These are phyloP conservation scores for Draba incana DNA, from an alignment of 345 rosid genomes.

Conservation along the genomic window DNA sequence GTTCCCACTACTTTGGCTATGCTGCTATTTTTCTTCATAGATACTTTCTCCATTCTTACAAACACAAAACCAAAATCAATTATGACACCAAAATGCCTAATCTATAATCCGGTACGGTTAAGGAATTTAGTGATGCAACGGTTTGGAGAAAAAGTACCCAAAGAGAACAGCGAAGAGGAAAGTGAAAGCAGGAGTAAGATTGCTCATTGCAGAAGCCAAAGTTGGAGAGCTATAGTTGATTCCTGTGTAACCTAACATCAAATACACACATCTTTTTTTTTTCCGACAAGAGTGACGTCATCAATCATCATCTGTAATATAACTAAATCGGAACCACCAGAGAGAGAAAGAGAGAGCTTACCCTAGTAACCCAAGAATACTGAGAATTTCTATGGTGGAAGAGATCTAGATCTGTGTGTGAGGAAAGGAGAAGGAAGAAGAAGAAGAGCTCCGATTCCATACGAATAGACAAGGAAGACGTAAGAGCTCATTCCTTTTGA, in stretches of 20 bases:
- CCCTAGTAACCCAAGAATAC: conserved; percentile 53
- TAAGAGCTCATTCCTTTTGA: conserved; percentile 52
- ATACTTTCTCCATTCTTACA: conserved; percentile 65
- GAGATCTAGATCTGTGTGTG: conserved; percentile 43
- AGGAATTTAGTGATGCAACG: neutral
- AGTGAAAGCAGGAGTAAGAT: conserved; percentile 63
- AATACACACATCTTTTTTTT: conserved; percentile 46
- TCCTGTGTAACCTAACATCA: conserved; percentile 50
- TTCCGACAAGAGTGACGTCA: conserved; percentile 25
- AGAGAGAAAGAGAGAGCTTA: conserved; percentile 26
- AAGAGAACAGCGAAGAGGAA: conserved; percentile 58
- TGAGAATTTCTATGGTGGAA: conserved; percentile 43
- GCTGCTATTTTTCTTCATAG: conserved; percentile 52
- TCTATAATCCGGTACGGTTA: neutral
- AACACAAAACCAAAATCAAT: neutral
- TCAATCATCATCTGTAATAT: conserved; percentile 6
- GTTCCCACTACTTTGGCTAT: conserved; percentile 68
- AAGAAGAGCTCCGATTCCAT: conserved; percentile 47
- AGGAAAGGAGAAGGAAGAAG: conserved; percentile 55
- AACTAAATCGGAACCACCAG: neutral
- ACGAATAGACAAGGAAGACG: conserved; percentile 49
- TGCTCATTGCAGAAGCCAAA: conserved; percentile 61
- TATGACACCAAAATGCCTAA: neutral
- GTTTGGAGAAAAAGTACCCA: conserved; percentile 46
- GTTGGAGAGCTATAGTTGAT: conserved; percentile 61